Evolutionary conservation across 805 yeast genomes (phyloP).

Genomic region (Naumovozyma castellii): DNA sequence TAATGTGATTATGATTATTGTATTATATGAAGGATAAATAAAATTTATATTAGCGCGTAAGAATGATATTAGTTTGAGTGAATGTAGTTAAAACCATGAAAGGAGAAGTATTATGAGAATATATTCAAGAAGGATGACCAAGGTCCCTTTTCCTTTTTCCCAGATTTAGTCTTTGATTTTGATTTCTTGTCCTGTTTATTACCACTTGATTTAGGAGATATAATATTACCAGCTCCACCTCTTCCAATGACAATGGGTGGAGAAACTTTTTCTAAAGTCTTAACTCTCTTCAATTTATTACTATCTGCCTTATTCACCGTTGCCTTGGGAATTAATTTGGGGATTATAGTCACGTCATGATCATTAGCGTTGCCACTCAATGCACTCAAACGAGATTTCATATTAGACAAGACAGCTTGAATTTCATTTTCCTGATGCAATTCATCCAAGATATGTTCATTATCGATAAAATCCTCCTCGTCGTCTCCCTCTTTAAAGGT

Average conservation of each 20-base stretch:
- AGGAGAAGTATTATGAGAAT: slow-evolving; percentile 6
- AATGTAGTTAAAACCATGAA: too few relatives aligned
- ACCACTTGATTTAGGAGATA: slow-evolving; percentile 21
- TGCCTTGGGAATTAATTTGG: neutral
- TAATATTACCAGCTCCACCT: slow-evolving; percentile 31
- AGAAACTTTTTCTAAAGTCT: neutral
- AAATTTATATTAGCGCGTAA: too few relatives aligned
- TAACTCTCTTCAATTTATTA: neutral
- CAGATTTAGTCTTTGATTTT: slow-evolving; percentile 4
- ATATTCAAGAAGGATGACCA: slow-evolving; percentile 12
- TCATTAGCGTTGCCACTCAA: neutral
- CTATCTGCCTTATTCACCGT: neutral
- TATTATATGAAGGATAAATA: too few relatives aligned
- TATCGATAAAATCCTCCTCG: neutral
- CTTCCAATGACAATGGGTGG: slow-evolving; percentile 23
- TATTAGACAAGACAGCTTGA: neutral
- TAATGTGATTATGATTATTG: neutral
- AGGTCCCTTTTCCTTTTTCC: slow-evolving; percentile 7
- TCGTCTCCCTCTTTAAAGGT: too few relatives aligned
- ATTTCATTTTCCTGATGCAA: neutral
- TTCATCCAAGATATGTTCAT: neutral
- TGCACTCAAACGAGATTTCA: neutral
- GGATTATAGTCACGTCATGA: neutral
- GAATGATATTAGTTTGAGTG: too few relatives aligned
- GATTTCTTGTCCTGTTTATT: slow-evolving; percentile 1